A percentile compares a stretch with the other conserved stretches of the same genome.
Conservation (phyloP, 2,329 filamentous ascomycete species). For the Sclerotinia subarctica region DNA sequence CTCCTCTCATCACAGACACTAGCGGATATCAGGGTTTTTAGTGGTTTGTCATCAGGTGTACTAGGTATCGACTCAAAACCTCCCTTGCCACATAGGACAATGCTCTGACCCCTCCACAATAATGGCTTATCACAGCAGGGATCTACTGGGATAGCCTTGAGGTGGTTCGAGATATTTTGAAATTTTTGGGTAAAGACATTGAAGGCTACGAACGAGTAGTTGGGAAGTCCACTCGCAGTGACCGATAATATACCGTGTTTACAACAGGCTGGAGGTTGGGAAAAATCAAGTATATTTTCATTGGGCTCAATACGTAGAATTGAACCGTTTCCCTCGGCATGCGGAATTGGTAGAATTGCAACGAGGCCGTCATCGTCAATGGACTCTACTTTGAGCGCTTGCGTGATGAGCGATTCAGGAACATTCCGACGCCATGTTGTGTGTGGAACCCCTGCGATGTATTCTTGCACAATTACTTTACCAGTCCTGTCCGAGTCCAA, state of each 20-base stretch:
- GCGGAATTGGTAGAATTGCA: background rate
- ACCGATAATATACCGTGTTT: background rate
- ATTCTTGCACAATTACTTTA: background rate
- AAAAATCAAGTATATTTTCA: no score
- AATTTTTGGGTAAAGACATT: constrained; percentile 21
- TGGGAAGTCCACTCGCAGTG: background rate
- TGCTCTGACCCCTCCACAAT: background rate
- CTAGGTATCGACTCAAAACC: accelerated
- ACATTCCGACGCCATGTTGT: background rate
- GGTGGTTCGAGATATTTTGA: constrained; percentile 14
- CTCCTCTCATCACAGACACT: background rate
- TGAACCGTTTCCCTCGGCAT: no score
- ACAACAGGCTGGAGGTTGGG: background rate
- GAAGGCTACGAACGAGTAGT: constrained; percentile 20
- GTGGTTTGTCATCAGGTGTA: no score
- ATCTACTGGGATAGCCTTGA: background rate
- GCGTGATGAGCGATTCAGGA: background rate
- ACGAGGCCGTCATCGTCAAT: constrained; percentile 7
- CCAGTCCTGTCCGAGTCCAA: no score
- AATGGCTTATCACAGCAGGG: background rate
- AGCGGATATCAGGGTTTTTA: background rate
- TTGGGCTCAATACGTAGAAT: no score
- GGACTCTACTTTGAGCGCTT: background rate
- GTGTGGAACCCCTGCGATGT: background rate
- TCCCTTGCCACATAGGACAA: background rate